These are phyloP conservation scores for Nothomitra cinnamomea DNA, from an alignment of 2,329 filamentous ascomycete genomes.

Conservation along the genomic window DNA sequence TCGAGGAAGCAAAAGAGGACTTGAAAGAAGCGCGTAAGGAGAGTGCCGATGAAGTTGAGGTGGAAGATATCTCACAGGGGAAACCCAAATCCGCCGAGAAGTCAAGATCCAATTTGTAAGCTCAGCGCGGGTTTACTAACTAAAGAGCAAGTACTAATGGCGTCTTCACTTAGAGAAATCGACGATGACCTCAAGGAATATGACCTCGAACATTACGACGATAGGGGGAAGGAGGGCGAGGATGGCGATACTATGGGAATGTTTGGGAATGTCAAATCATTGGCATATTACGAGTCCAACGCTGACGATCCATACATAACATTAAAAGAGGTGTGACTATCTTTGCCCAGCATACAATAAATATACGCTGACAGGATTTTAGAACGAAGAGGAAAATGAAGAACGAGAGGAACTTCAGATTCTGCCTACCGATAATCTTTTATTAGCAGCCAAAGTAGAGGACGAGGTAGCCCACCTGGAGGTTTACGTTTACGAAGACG, in stretches of 20 bases:
- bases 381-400: constrained; percentile 61
- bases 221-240: constrained; percentile 53
- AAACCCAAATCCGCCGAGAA: background rate
- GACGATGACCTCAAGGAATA: constrained; percentile 93
- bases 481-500: constrained; percentile 94
- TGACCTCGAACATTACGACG: constrained; percentile 89
- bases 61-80: background rate
- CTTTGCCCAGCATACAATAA: background rate
- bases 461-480: constrained; percentile 94
- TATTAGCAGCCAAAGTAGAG: constrained; percentile 85
- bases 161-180: constrained; percentile 19
- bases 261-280: constrained; percentile 86
- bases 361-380: background rate
- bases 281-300: constrained; percentile 88
- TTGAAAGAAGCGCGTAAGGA: constrained; percentile 50
- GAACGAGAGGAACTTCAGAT: constrained; percentile 91
- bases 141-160: background rate
- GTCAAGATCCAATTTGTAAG: constrained; percentile 17
- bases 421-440: constrained; percentile 77
- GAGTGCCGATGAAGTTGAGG: constrained; percentile 11
- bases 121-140: background rate
- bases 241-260: constrained; percentile 61
- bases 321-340: constrained; percentile 38
- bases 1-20: constrained; percentile 84
- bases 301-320: constrained; percentile 96